Evolutionary conservation across 345 rosid genomes (phyloP), one percentile per base, ranked within the genome.

Genomic region (Cardamine occulta): DNA sequence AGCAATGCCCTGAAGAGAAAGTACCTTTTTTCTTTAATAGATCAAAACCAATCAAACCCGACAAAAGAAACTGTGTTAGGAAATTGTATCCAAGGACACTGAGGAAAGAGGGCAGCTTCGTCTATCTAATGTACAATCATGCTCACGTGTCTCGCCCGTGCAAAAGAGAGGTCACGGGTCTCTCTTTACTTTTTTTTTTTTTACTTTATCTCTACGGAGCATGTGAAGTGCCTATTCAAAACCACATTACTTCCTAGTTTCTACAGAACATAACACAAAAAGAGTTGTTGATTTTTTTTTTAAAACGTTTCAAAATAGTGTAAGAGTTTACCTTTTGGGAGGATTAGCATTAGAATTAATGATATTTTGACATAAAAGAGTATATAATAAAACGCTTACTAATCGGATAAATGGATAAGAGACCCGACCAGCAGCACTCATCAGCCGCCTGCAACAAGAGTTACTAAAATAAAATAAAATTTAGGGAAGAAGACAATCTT

Each of bases 141-240:
- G 65, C 61, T 37, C 71, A 70, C 75, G 80, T 56, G 80, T 71
- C 76, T 56, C 26, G 72, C 39, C 34, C 76, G 80, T 70, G 80
- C 66, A 56, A 37, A 15, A 18, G 47, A 61, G 62, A 14, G 29
- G 21, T 77, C 80, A 77, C 80, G 80, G 80, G 59, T 56, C 66
- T 14, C 55, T 49, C 1, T 45, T 7, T 4, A 49, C 28, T 40
- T 14, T 26, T 1, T 8, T n/a, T n/a, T 32, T 19, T 28, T 55
- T 24, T 49, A 39, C 52, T 53, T 45, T 58, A 58, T 67, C 34
- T 73, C 44, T 63, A 67, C 53, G 6, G 54, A 63, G 72, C 80
- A 77, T 66, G 75, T 76, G 75, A 70, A 61, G 17, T 62, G 75
- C 4, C 26, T 74, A 35, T 45, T 65, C 31, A 32, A 47, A 74